Evolutionary conservation across 2,329 filamentous ascomycete genomes (phyloP), one percentile per base, ranked within the genome.

Genomic region (Xylaria sp.): DNA sequence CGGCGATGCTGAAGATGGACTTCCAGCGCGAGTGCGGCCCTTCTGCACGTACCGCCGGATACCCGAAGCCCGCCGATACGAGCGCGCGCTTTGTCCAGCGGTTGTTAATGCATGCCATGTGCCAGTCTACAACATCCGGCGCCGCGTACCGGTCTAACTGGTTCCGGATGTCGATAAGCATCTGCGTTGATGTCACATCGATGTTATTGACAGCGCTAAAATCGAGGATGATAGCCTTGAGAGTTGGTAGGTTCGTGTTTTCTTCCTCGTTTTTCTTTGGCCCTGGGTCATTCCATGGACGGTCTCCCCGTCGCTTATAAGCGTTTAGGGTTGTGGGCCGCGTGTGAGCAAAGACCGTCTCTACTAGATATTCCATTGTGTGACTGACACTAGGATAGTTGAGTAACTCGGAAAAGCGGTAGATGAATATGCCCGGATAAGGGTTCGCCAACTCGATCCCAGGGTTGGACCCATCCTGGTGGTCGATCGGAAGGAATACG

Each of bases 261-360:
- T 83, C 82, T 38, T 81, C 76, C 49, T 77, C 81, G 35, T 73
- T 76, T 56, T 71, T 78, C 72, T 75, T 87, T 60, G 91, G 90
- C 53, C 92, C 93, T 0, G 94, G 92, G 72, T 97, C 91, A 71
- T 97, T 98, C 95, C 95, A 98, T 0, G 95, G 93, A 7, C 93
- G 85, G 73, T 99, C 94, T 23, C 90, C 90, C 2, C 80, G 82
- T 3, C 83, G 83, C 4, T 80, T 76, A 70, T 88, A 96, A 1
- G 83, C 79, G 58, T 90, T 80, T 0, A 87, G 80, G 66, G 90
- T 91, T 1, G 92, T 96, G 31, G 92, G 89, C 37, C 90, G 87
- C 2, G 93, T 96, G 62, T 88, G 79, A 43, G 81, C 75, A 67
- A 90, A 89, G 47, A 96, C 86, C 68, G 87, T 85, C 2, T 83